Percentiles rank a stretch among this genome's conserved stretches.
Evolutionary conservation across 345 rosid genomes (phyloP).

Genomic region (Populus davidiana): DNA sequence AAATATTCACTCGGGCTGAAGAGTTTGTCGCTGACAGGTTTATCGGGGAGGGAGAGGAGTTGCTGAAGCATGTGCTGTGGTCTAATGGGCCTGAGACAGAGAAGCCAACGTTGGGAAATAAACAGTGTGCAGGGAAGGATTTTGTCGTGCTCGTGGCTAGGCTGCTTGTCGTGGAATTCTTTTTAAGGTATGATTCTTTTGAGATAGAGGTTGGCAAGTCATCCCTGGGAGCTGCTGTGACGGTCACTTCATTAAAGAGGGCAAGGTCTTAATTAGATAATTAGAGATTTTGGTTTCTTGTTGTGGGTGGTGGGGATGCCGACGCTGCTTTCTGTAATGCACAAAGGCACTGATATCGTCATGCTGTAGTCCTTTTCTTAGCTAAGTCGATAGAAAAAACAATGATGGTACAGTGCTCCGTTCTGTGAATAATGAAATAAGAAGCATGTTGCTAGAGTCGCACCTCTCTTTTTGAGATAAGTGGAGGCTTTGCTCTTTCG

Average conservation of each 20-base stretch:
- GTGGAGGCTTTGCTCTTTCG: too few relatives aligned
- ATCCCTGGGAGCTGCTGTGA: constrained; percentile 53
- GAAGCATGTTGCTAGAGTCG: too few relatives aligned
- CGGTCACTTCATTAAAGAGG: constrained; percentile 53
- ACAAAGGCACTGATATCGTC: not conserved
- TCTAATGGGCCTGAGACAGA: constrained; percentile 85
- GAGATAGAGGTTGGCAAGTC: constrained; percentile 53
- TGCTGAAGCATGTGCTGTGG: constrained; percentile 76
- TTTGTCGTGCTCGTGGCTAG: constrained; percentile 70
- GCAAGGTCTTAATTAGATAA: constrained; percentile 43
- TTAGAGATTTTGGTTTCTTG: not conserved
- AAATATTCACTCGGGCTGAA: constrained; percentile 59
- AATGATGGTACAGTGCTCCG: not conserved
- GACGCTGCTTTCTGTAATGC: not conserved
- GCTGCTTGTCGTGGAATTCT: constrained; percentile 69
- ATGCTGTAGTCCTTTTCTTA: not conserved
- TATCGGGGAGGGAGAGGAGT: constrained; percentile 66
- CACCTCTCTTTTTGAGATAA: too few relatives aligned
- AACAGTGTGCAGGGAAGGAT: constrained; percentile 89
- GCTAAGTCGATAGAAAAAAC: not conserved
- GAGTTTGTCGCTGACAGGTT: constrained; percentile 81
- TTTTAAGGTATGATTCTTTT: constrained; percentile 78
- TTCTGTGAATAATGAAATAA: not conserved
- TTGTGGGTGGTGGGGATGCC: not conserved
- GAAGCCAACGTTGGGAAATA: constrained; percentile 54